Conservation (phyloP, 495 filamentous ascomycete species). For the Cercophora newfieldiana region DNA sequence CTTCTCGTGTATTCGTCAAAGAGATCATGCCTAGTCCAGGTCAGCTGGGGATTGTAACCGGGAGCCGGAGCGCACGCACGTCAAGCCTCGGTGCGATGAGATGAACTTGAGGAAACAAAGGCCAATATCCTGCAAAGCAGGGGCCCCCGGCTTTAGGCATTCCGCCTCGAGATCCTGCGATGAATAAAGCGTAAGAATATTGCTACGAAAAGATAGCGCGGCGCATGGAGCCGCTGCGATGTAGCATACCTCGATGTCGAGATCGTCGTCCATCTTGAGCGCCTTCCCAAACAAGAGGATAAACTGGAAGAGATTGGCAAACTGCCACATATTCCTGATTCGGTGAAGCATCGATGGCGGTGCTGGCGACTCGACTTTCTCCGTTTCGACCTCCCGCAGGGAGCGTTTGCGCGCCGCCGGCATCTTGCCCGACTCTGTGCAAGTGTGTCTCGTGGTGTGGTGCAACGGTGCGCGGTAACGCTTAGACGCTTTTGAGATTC, state of each 20-base stretch:
- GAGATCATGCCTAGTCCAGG: constrained; percentile 64
- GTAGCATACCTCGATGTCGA: constrained; percentile 72
- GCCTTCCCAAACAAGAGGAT: constrained; percentile 84
- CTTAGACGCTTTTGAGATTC: neutral
- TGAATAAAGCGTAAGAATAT: neutral
- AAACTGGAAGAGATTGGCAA: constrained; percentile 92
- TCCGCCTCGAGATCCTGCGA: constrained; percentile 82
- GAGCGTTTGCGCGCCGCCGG: constrained; percentile 66
- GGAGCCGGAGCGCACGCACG: constrained; percentile 55
- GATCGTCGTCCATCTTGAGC: constrained; percentile 82
- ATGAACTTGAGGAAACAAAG: constrained; percentile 87
- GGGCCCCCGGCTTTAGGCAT: constrained; percentile 76
- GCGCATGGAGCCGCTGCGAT: neutral
- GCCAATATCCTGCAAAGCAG: constrained; percentile 76
- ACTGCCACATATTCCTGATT: constrained; percentile 90
- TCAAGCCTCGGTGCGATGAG: constrained; percentile 88
- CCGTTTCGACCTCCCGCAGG: constrained; percentile 61
- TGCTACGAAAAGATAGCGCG: neutral
- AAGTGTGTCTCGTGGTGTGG: neutral
- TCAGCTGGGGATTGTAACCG: constrained; percentile 18
- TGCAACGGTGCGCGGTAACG: constrained; percentile 8
- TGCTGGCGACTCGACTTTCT: constrained; percentile 25
- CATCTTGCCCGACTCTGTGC: constrained; percentile 42
- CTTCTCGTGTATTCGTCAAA: constrained; percentile 94
- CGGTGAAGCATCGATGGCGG: constrained; percentile 58